Percentiles rank a stretch among this genome's conserved stretches.
Conservation (phyloP, 1,284 basidiomycete genomes). For the Apiotrichum veenhuisii region DNA sequence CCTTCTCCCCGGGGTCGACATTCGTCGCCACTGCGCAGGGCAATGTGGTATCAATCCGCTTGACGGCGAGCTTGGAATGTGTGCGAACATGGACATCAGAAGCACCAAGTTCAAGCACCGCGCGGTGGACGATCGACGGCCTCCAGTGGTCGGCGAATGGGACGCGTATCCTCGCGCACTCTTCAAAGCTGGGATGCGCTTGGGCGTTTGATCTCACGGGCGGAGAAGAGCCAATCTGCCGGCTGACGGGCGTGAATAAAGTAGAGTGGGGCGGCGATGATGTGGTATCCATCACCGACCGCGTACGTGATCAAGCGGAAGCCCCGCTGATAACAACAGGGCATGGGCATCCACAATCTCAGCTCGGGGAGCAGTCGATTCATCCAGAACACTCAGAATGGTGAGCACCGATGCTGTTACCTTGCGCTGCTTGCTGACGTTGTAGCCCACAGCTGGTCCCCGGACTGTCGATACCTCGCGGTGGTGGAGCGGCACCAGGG, state of each 20-base stretch:
- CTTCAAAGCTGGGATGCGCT: conserved; percentile 57
- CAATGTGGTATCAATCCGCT: conserved; percentile 40
- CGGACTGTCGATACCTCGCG: conserved; percentile 73
- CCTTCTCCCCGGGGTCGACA: conserved; percentile 47
- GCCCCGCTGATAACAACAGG: conserved; percentile 54
- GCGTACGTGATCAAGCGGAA: conserved; percentile 55
- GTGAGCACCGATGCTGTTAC: neutral
- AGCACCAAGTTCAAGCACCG: neutral
- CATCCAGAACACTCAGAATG: conserved; percentile 23
- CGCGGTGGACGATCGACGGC: conserved; percentile 57
- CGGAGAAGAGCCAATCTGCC: conserved; percentile 64
- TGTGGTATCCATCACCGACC: conserved; percentile 81
- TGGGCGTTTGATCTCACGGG: conserved; percentile 56
- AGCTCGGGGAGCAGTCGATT: conserved; percentile 57
- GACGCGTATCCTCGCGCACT: conserved; percentile 71
- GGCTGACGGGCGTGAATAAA: conserved; percentile 63
- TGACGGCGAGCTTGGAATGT: conserved; percentile 38
- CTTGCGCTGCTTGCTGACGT: conserved; percentile 21
- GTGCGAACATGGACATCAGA: conserved; percentile 40
- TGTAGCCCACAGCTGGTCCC: conserved; percentile 64
- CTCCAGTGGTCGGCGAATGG: conserved; percentile 78
- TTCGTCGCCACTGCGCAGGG: conserved; percentile 41
- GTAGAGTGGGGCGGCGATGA: conserved; percentile 80
- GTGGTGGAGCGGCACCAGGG: conserved; percentile 79
- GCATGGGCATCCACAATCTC: conserved; percentile 75